Evolutionary conservation across 495 filamentous ascomycete species (phyloP), one percentile per base, ranked within the genome.

Genomic region (Lasiosphaeria ovina): DNA sequence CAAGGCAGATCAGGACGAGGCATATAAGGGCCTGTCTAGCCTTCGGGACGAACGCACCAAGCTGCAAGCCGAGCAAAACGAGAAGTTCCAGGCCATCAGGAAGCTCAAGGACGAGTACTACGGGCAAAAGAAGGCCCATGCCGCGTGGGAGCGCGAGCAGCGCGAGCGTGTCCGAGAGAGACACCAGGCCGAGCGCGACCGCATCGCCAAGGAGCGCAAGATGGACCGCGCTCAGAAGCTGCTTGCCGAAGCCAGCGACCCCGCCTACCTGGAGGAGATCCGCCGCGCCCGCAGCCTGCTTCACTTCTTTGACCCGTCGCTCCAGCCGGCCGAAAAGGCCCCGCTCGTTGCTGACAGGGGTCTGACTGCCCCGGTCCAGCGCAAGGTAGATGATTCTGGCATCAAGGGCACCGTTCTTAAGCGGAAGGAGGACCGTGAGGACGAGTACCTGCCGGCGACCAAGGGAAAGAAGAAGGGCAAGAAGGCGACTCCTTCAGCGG

Each of bases 391-490:
- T 58, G 87, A 84, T 64, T 80, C 86, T 12, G 85, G 78, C 55
- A 79, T 93, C 58, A 92, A 92, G 81, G 94, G 94, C 47, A 87
- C 83, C 55, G 83, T 80, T 65, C 76, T 97, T 14, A 73, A 87
- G 36, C 87, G 85, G 76, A 97, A 97, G 83, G 82, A 91, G 61
- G 88, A 91, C 55, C 84, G 86, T 10, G 91, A 96, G 54, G 93
- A 96, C 11, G 87, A 90, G 62, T 97, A 95, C 81, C 88, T 97
- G 48, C 81, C 87, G 38, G 89, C 91, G 14, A 84, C 79, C 49
- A 96, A 96, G 85, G 93, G 93, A 68, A 93, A 93, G 74, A 96
- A 95, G 84, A 91, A 90, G 66, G 87, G 87, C 72, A 92, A 90
- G 77, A 87, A 87, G 66, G 76, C 74, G 56, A 71, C 75, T 51